Evolutionary conservation across 352 stramenopile species (phyloP).

Genomic region (Phytophthora tubulina): DNA sequence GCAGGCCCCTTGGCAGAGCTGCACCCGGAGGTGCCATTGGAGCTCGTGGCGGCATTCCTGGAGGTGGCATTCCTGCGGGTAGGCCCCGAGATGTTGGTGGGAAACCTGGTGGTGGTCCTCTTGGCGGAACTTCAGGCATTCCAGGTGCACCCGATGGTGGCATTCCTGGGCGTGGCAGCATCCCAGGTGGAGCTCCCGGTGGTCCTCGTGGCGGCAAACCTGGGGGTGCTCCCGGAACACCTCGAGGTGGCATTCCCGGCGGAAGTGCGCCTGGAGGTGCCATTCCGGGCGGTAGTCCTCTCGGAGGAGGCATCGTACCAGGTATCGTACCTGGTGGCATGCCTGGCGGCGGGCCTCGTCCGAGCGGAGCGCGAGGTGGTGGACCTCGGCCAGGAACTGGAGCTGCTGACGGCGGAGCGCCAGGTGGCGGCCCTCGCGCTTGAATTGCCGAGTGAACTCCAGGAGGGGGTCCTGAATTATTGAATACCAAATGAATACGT

Average conservation of each 20-base stretch:
- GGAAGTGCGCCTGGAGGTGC: conserved; percentile 24
- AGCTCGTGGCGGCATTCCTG: neutral
- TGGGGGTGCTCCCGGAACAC: conserved; percentile 24
- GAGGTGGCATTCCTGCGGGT: conserved; percentile 26
- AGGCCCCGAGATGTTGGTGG: conserved; percentile 24
- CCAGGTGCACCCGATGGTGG: conserved; percentile 34
- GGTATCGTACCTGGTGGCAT: conserved; percentile 49
- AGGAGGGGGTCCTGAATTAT: neutral
- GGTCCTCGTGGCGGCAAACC: conserved; percentile 27
- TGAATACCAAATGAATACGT: too few relatives aligned
- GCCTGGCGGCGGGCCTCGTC: conserved; percentile 12
- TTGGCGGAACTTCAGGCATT: conserved; percentile 26
- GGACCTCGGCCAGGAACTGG: conserved; percentile 29
- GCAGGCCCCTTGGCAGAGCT: conserved; percentile 35
- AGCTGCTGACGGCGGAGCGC: conserved; percentile 21
- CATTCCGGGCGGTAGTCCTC: conserved; percentile 35
- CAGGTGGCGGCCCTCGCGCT: conserved; percentile 41
- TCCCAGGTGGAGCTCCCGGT: conserved; percentile 27
- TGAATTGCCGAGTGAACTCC: conserved; percentile 13
- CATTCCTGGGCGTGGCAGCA: conserved; percentile 28
- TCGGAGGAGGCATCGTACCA: conserved; percentile 51
- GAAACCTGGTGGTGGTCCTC: conserved; percentile 26
- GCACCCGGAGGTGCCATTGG: conserved; percentile 19
- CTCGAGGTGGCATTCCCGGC: conserved; percentile 38
- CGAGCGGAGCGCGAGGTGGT: conserved; percentile 36